Conservation (phyloP, 345 rosid genomes). For the Cardamine resedifolia region DNA sequence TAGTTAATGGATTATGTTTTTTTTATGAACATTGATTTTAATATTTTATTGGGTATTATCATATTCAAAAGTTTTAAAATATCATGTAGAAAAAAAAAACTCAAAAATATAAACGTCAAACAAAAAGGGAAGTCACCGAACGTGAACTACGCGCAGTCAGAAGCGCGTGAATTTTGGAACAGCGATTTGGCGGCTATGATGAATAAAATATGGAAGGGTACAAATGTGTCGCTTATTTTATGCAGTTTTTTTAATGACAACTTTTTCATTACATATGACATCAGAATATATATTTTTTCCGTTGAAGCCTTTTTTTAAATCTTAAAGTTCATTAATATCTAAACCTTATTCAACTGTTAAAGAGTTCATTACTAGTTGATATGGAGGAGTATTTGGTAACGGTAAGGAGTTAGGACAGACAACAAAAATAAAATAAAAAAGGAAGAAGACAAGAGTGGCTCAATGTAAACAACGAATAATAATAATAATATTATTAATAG, state of each 20-base stretch:
- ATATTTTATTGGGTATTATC: background rate
- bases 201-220: background rate
- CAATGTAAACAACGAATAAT: conserved; percentile 1
- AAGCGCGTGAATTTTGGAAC: conserved; percentile 20
- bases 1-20: background rate
- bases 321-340: background rate
- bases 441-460: background rate
- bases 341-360: background rate
- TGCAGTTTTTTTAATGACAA: background rate
- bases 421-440: background rate
- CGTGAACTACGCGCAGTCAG: background rate
- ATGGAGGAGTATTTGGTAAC: background rate
- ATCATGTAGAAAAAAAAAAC: background rate
- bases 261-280: background rate
- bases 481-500: background rate
- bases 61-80: background rate
- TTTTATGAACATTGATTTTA: background rate
- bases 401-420: background rate
- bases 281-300: background rate
- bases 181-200: conserved; percentile 28
- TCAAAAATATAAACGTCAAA: background rate
- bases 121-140: background rate
- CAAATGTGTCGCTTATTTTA: background rate
- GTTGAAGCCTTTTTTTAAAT: background rate
- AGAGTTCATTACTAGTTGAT: background rate